Evolutionary conservation across 192 early-diverging fungal species (phyloP).

Genomic region (Umbelopsis vinacea): DNA sequence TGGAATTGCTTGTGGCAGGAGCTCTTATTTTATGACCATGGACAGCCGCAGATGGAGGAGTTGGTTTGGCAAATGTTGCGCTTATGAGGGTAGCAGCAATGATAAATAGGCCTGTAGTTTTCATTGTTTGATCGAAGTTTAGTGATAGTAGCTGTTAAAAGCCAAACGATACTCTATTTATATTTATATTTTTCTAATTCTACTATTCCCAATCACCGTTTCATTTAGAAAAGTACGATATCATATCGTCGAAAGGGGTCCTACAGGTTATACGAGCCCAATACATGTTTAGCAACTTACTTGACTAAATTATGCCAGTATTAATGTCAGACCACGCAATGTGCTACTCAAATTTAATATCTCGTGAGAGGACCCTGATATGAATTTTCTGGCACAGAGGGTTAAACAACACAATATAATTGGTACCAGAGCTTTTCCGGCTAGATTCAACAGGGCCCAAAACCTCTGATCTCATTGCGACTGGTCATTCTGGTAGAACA

Average conservation of each 20-base stretch:
- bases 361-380: conserved; percentile 22
- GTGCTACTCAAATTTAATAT: background rate
- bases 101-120: conserved; percentile 2
- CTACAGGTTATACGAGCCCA: background rate
- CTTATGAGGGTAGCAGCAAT: background rate
- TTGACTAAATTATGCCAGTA: background rate
- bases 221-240: background rate
- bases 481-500: background rate
- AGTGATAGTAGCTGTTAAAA: background rate
- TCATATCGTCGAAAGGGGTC: background rate
- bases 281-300: background rate
- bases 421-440: background rate
- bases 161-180: background rate
- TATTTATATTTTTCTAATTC: background rate
- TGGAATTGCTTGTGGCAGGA: background rate
- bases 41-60: conserved; percentile 1
- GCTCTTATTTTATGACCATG: conserved; percentile 20
- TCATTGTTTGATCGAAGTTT: background rate
- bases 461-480: background rate
- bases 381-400: background rate
- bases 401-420: background rate
- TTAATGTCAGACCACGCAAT: background rate
- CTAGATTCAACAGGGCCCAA: background rate
- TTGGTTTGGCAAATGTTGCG: conserved; percentile 8
- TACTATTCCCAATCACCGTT: background rate